These are phyloP conservation scores for Gyrodon lividus DNA, from an alignment of 768 basidiomycete genomes.

Conservation along the genomic window DNA sequence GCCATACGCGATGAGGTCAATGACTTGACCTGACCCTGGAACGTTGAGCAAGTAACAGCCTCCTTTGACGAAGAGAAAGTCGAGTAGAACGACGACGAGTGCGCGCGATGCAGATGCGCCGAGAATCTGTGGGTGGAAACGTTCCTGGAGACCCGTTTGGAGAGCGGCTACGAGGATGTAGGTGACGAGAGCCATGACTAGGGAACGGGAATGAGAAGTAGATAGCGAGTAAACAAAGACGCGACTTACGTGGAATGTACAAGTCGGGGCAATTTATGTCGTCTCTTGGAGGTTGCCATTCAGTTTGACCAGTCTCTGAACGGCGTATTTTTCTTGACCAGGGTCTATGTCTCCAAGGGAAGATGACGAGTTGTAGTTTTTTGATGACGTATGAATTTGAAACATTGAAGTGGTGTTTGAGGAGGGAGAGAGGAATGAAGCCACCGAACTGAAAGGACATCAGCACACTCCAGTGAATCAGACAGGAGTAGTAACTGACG, in stretches of 20 bases:
- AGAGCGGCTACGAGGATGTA: conserved; percentile 90
- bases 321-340: conserved; percentile 74
- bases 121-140: conserved; percentile 87
- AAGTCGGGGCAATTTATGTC: conserved; percentile 96
- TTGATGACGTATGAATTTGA: conserved; percentile 93
- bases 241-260: conserved; percentile 81
- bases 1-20: conserved; percentile 87
- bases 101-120: conserved; percentile 86
- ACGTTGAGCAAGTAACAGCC: conserved; percentile 95
- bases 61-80: conserved; percentile 85
- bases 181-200: conserved; percentile 94
- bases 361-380: conserved; percentile 86
- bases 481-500: conserved; percentile 43
- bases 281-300: conserved; percentile 87
- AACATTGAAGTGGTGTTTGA: conserved; percentile 95
- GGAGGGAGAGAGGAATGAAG: conserved; percentile 67
- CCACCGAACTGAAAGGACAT: conserved; percentile 62
- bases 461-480: conserved; percentile 4
- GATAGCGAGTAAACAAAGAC: not conserved
- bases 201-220: conserved; percentile 12
- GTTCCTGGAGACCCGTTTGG: conserved; percentile 75
- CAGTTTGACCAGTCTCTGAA: conserved; percentile 59
- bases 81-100: conserved; percentile 78
- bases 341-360: conserved; percentile 91
- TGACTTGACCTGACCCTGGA: conserved; percentile 63